phyloP scores from a whole-genome alignment of 1,284 basidiomycete species.

The Ceratobasidium sp. region DNA sequence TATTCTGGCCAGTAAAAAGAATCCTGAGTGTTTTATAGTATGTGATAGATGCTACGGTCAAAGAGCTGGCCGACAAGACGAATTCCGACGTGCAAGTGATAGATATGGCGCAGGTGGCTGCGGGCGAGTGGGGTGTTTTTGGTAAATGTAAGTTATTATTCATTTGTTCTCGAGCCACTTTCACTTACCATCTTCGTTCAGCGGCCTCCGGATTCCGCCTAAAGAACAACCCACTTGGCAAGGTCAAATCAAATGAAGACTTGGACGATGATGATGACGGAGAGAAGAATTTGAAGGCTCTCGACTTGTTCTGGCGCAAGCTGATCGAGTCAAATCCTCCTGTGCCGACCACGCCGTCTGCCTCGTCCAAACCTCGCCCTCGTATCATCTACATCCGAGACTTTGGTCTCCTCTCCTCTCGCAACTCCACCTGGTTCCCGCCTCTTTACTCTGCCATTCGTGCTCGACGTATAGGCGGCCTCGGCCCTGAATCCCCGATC shows the following conservation, averaged over 20 bases:
- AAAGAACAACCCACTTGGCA: slow-evolving; percentile 64
- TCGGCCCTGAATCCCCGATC: slow-evolving; percentile 56
- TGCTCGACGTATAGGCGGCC: slow-evolving; percentile 67
- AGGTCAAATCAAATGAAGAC: slow-evolving; percentile 50
- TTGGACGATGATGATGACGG: background rate
- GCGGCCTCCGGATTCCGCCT: slow-evolving; percentile 71
- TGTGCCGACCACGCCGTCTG: slow-evolving; percentile 47
- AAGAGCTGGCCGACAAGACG: slow-evolving; percentile 74
- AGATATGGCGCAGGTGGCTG: slow-evolving; percentile 82
- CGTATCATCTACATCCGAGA: slow-evolving; percentile 88
- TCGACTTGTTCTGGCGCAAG: background rate
- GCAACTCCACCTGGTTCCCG: slow-evolving; percentile 81
- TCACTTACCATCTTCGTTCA: slow-evolving; percentile 71
- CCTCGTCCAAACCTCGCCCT: slow-evolving; percentile 55
- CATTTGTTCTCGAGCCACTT: slow-evolving; percentile 38
- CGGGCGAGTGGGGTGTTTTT: slow-evolving; percentile 79
- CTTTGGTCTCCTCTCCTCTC: slow-evolving; percentile 75
- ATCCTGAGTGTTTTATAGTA: slow-evolving; percentile 51
- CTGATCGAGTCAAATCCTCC: slow-evolving; percentile 57
- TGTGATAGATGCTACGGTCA: slow-evolving; percentile 80
- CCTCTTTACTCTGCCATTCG: slow-evolving; percentile 78
- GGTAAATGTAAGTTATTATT: slow-evolving; percentile 66
- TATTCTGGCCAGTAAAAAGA: background rate
- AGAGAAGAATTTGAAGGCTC: background rate
- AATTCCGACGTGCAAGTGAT: slow-evolving; percentile 82